Evolutionary conservation across 306 rosid genomes (phyloP), one percentile per base, ranked within the genome.

Genomic region (Trichosanthes cucumerina): DNA sequence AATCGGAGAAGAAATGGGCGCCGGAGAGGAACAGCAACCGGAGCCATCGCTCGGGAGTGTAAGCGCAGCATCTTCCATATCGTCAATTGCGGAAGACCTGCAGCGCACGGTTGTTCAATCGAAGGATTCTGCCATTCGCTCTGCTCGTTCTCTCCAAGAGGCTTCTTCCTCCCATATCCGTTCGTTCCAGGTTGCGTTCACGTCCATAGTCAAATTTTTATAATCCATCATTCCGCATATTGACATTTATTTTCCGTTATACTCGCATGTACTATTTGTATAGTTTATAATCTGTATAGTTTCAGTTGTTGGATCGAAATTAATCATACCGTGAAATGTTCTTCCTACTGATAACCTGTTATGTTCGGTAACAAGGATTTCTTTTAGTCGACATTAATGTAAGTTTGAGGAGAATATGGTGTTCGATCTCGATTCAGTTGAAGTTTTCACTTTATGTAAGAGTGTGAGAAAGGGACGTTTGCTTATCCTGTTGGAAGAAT

Each of bases 61-160:
- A 8, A 53, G 5, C 26, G 72, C 78, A 18, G 53, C 86, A 1
- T 80, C 89, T 5, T 26, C 90, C 46, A 44, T 88, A 15, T 75
- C 85, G 10, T 85, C 92, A 34, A 86, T 92, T 72, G 96, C 96
- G 9, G 93, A 87, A 79, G 91, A 89, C 86, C 81, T 93, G 78
- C 97, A 86, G 82, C 90, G 88, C 63, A 70, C 85, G 64, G 86
- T 83, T 52, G 79, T 81, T 47, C 81, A 85, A 83, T 87, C 91
- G 44, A 82, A 84, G 16, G 86, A 88, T 82, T 88, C 96, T 21
- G 93, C 92, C 8, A 81, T 93, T 78, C 79, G 88, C 66, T 88
- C 97, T 34, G 92, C 94, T 78, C 97, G 96, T 46, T 81, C 89
- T 52, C 47, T 90, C 80, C 90, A 85, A 19, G 86, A 80, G 4